Percentiles rank a stretch among this genome's conserved stretches.
Evolutionary conservation across 345 rosid species (phyloP).

Genomic region (Rhodamnia argentea): DNA sequence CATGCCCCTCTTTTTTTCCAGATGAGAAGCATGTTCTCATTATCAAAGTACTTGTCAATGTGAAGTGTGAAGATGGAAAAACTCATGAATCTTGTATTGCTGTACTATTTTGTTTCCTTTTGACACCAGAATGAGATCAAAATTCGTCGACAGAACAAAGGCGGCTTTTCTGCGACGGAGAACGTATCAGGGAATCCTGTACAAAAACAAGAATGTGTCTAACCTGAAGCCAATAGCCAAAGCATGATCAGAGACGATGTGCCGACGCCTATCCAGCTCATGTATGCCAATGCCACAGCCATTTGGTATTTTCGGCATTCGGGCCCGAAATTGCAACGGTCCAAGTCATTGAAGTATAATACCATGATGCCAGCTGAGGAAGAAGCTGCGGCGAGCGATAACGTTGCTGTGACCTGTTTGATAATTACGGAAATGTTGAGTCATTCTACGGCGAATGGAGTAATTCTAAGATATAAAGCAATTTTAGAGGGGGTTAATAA

Average conservation of each 20-base stretch:
- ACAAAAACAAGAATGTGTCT: constrained; percentile 4
- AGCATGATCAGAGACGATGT: constrained; percentile 68
- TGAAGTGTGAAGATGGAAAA: neutral
- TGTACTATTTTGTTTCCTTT: neutral
- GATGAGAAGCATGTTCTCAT: neutral
- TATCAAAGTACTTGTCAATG: neutral
- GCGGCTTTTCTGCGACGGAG: neutral
- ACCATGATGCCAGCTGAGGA: constrained; percentile 53
- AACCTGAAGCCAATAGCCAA: constrained; percentile 56
- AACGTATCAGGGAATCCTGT: neutral
- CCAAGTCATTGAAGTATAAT: constrained; percentile 46
- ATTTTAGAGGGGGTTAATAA: neutral
- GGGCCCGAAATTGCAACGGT: constrained; percentile 26
- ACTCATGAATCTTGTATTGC: neutral
- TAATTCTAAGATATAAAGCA: neutral
- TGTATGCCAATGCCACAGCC: constrained; percentile 64
- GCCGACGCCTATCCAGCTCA: constrained; percentile 55
- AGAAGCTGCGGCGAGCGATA: constrained; percentile 74
- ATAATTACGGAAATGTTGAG: neutral
- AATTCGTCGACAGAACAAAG: neutral
- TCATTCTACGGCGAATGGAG: neutral
- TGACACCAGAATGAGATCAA: neutral
- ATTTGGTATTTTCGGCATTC: constrained; percentile 60
- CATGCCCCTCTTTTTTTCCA: neutral
- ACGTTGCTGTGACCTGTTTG: constrained; percentile 46